phyloP scores from a whole-genome alignment of 2,329 filamentous ascomycete genomes.

The Emergomyces pasteurianus region DNA sequence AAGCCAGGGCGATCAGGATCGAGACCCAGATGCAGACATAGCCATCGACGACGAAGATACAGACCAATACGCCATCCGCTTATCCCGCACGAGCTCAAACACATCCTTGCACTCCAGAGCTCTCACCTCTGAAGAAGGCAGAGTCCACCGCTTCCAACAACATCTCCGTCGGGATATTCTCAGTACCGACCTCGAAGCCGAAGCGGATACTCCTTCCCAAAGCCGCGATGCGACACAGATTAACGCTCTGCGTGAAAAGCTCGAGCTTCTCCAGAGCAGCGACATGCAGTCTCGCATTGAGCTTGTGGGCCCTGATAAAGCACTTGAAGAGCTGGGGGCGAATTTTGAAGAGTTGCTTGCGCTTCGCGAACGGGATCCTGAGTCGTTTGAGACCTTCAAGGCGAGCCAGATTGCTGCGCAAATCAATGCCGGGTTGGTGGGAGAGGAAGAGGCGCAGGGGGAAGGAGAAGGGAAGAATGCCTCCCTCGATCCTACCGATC shows the following conservation, averaged over 20 bases:
- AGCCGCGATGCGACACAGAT: constrained; percentile 34
- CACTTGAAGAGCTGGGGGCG: constrained; percentile 32
- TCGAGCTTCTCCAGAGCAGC: constrained; percentile 32
- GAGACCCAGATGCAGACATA: constrained; percentile 29
- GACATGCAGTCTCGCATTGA: constrained; percentile 31
- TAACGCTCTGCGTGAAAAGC: constrained; percentile 30
- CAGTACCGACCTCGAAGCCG: constrained; percentile 29
- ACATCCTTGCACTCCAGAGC: constrained; percentile 56
- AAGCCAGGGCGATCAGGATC: constrained; percentile 25
- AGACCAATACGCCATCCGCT: constrained; percentile 34
- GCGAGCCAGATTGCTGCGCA: constrained; percentile 36
- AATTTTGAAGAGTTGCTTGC: constrained; percentile 35
- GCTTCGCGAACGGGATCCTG: constrained; percentile 31
- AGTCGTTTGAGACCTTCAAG: constrained; percentile 33
- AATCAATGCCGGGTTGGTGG: constrained; percentile 29
- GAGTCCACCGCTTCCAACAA: constrained; percentile 57
- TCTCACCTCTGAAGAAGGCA: constrained; percentile 56
- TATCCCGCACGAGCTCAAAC: constrained; percentile 51
- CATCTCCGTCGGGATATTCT: constrained; percentile 53
- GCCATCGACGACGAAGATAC: constrained; percentile 31
- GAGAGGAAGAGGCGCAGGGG: constrained; percentile 1
- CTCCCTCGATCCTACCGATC: not conserved
- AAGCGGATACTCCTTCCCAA: constrained; percentile 9
- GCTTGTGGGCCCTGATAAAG: constrained; percentile 25
- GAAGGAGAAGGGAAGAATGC: not conserved